phyloP scores from a whole-genome alignment of 148 eudicot species.

The Agrostemma githago region DNA sequence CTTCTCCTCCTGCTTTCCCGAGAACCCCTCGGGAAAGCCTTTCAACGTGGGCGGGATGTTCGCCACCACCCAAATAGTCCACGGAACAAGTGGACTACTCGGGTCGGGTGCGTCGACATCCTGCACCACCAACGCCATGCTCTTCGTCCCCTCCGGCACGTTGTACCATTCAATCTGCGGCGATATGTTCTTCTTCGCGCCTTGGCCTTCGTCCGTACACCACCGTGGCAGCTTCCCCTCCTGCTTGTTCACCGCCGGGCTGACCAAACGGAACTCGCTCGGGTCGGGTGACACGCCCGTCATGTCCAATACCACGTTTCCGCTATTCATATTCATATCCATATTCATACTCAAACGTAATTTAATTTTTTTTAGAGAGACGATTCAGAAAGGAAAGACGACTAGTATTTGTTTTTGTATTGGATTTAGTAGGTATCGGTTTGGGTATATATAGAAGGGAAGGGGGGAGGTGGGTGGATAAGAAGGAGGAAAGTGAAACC shows the following conservation, averaged over 20 bases:
- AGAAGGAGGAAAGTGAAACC: not conserved
- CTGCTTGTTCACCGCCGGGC: conserved; percentile 35
- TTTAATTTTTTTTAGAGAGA: too few species aligned
- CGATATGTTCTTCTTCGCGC: conserved; percentile 33
- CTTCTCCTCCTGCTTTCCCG: conserved; percentile 46
- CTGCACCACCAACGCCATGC: conserved; percentile 61
- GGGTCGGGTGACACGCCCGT: not conserved
- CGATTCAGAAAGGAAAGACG: too few species aligned
- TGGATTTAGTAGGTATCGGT: not conserved
- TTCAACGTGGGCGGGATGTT: conserved; percentile 59
- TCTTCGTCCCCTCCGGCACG: conserved; percentile 47
- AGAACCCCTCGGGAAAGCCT: conserved; percentile 71
- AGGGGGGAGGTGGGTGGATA: not conserved
- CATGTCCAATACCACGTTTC: not conserved
- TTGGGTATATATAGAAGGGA: not conserved
- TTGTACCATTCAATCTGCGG: conserved; percentile 78
- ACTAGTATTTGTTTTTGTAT: too few species aligned
- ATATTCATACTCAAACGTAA: too few species aligned
- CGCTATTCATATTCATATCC: not conserved
- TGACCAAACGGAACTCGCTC: conserved; percentile 47
- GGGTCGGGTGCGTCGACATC: conserved; percentile 70
- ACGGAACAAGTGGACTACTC: conserved; percentile 49
- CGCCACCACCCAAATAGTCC: conserved; percentile 64
- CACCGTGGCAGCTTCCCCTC: conserved; percentile 47
- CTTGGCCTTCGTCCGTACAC: conserved; percentile 66